phyloP scores from a whole-genome alignment of 768 basidiomycete species.

The Ephemerocybe angulata region DNA sequence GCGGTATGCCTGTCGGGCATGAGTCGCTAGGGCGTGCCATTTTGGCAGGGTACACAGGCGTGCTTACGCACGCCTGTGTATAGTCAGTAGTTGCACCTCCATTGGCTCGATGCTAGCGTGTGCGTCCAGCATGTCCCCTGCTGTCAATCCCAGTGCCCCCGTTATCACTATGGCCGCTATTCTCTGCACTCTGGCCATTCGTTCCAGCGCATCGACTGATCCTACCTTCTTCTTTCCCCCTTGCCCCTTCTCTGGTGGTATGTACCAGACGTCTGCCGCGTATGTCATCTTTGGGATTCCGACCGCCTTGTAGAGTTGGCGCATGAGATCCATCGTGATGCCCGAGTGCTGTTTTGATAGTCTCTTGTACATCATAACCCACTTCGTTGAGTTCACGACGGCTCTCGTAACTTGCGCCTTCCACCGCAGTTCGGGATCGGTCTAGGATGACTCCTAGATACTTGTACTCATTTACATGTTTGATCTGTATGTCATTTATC shows the following conservation, averaged over 20 bases:
- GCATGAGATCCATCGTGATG: slow-evolving; percentile 13
- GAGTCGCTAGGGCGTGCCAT: slow-evolving; percentile 8
- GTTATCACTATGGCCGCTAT: slow-evolving; percentile 19
- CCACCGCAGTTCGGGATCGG: slow-evolving; percentile 16
- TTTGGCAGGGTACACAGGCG: slow-evolving; percentile 15
- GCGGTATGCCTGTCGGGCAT: not conserved
- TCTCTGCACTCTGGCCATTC: slow-evolving; percentile 15
- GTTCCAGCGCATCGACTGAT: slow-evolving; percentile 10
- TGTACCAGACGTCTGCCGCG: slow-evolving; percentile 22
- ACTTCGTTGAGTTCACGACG: slow-evolving; percentile 13
- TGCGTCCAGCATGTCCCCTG: slow-evolving; percentile 16
- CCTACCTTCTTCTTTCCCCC: slow-evolving; percentile 6
- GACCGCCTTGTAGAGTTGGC: slow-evolving; percentile 22
- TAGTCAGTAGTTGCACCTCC: slow-evolving; percentile 7
- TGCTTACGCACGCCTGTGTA: slow-evolving; percentile 6
- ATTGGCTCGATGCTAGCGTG: slow-evolving; percentile 16
- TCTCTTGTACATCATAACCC: slow-evolving; percentile 13
- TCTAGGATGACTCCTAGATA: slow-evolving; percentile 27
- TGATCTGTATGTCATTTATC: slow-evolving; percentile 9
- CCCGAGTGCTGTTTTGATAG: slow-evolving; percentile 15
- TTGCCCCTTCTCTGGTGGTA: slow-evolving; percentile 6
- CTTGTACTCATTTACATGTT: slow-evolving; percentile 15
- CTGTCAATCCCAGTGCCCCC: slow-evolving; percentile 18
- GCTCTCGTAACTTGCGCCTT: slow-evolving; percentile 5
- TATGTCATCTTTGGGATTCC: slow-evolving; percentile 24